Conservation (phyloP, 768 basidiomycete species). For the Lactarius vividus region DNA sequence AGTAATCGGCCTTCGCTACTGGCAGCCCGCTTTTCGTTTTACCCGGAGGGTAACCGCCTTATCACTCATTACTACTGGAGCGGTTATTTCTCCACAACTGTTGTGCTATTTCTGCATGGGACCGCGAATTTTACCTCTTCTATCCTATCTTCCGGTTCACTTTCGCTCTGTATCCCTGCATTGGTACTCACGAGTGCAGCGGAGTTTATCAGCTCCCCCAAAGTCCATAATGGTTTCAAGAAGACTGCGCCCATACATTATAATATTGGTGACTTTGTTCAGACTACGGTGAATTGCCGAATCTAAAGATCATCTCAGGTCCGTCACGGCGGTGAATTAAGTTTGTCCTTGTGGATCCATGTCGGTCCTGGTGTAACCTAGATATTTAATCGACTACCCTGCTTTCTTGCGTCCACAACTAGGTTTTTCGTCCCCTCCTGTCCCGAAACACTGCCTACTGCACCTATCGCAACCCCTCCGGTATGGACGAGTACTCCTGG, state of each 20-base stretch:
- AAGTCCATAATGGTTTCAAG: not conserved
- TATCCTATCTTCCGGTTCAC: not conserved
- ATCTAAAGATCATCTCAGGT: slow-evolving; percentile 17
- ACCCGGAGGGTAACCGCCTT: not conserved
- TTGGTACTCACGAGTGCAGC: not conserved
- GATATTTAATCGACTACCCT: slow-evolving; percentile 16
- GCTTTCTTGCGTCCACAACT: slow-evolving; percentile 19
- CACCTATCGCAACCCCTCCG: not conserved
- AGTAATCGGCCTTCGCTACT: not conserved
- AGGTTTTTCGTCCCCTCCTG: not conserved
- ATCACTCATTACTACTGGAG: not conserved
- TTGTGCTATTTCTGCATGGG: slow-evolving; percentile 1
- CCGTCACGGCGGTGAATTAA: slow-evolving; percentile 10
- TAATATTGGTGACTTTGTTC: slow-evolving; percentile 22
- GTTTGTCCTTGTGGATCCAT: slow-evolving; percentile 19
- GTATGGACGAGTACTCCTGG: slow-evolving; percentile 8
- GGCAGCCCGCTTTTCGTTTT: not conserved
- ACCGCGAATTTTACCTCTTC: not conserved
- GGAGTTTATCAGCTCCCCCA: not conserved
- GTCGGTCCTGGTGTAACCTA: slow-evolving; percentile 14
- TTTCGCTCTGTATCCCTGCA: not conserved
- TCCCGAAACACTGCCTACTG: not conserved
- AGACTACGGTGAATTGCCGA: slow-evolving; percentile 15
- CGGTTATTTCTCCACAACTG: slow-evolving; percentile 9
- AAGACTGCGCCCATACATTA: not conserved